Evolutionary conservation across 495 filamentous ascomycete genomes (phyloP), one percentile per base, ranked within the genome.

Genomic region (Staphylotrichum longicolle): DNA sequence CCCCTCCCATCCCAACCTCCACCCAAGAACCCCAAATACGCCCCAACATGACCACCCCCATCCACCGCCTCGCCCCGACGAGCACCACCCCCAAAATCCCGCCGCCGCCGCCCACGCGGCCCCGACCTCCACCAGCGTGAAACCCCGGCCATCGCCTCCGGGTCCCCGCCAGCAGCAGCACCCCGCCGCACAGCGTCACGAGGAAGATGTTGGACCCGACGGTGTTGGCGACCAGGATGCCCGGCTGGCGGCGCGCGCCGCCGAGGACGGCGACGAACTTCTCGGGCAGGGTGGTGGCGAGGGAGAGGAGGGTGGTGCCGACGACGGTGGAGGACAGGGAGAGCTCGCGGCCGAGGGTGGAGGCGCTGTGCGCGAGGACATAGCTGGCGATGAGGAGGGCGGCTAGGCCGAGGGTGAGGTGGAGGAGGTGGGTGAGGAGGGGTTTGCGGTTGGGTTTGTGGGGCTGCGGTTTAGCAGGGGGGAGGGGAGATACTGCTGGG

Each of bases 281-380:
- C 68, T 84, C 82, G 1, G 83, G 82, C 1, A 85, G 63, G 0
- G 83, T 85, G 0, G 83, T 84, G 15, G 82, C 83, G 54, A 85
- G 75, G 0, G 84, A 75, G 2, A 87, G 69, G 11, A 87, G 72
- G 0, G 76, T 80, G 33, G 84, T 68, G 41, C 84, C 83, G 20
- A 87, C 70, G 11, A 84, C 65, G 0, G 73, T 74, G 41, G 71
- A 77, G 1, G 82, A 82, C 0, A 83, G 63, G 41, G 69, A 58
- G 2, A 83, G 63, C 27, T 65, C 69, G 44, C 75, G 70, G 5
- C 72, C 72, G 33, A 82, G 70, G 27, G 69, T 62, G 11, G 62
- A 65, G 8, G 78, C 74, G 41, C 71, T 74, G 54, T 77, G 75
- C 7, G 81, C 69, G 34, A 83, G 70, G 47, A 83, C 68, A 58